Conservation (phyloP, 163 green algal species). For the Prototheca wickerhamii region DNA sequence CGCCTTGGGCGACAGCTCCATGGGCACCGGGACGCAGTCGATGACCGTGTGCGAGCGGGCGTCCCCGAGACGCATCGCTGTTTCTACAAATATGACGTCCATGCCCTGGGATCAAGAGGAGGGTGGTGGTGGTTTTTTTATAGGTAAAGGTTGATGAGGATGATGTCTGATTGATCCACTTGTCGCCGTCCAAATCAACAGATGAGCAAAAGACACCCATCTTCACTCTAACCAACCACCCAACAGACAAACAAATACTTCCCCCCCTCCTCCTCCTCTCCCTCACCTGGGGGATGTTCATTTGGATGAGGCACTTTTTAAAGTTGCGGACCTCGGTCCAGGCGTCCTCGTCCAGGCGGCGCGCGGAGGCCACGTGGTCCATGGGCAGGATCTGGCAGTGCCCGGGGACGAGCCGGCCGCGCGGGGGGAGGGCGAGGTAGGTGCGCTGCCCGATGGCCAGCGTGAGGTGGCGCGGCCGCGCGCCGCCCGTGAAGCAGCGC, state of each 20-base stretch:
- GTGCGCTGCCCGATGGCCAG: background rate
- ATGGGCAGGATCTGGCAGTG: slow-evolving; percentile 77
- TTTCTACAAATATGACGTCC: slow-evolving; percentile 87
- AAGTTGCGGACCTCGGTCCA: slow-evolving; percentile 97
- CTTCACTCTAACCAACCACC: no score
- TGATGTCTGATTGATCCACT: background rate
- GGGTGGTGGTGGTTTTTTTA: background rate
- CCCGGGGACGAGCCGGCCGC: slow-evolving; percentile 58
- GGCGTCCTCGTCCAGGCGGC: slow-evolving; percentile 70
- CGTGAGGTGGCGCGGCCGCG: background rate
- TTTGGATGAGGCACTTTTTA: slow-evolving; percentile 94
- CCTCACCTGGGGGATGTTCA: slow-evolving; percentile 57
- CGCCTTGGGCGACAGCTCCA: slow-evolving; percentile 13
- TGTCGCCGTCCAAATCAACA: background rate
- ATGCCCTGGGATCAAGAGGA: slow-evolving; percentile 28
- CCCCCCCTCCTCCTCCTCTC: background rate
- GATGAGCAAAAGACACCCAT: no score
- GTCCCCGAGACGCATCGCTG: slow-evolving; percentile 52
- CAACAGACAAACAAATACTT: no score
- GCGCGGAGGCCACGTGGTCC: slow-evolving; percentile 56
- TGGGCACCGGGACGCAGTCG: slow-evolving; percentile 72
- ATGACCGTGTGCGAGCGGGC: slow-evolving; percentile 65
- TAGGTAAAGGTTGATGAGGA: background rate
- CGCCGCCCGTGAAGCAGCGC: background rate
- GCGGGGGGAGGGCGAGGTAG: slow-evolving; percentile 72